Evolutionary conservation across 2,329 filamentous ascomycete species (phyloP).

Genomic region (Pseudocercospora fijiensis): DNA sequence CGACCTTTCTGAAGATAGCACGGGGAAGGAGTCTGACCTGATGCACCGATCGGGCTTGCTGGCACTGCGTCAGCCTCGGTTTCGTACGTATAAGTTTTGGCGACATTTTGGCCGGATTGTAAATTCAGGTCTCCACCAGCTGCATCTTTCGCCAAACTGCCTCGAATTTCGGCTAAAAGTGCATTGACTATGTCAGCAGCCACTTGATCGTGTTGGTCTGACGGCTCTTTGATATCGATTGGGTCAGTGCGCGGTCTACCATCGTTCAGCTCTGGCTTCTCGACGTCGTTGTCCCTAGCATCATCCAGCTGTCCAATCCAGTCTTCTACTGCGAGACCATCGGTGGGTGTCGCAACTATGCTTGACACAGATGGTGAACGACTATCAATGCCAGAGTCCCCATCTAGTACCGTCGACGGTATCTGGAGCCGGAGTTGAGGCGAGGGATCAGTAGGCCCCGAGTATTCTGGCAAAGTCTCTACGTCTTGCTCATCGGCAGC

Average conservation of each 20-base stretch:
- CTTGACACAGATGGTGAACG: constrained; percentile 7
- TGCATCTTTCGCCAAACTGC: background rate
- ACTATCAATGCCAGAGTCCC: background rate
- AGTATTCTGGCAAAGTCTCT: constrained; percentile 13
- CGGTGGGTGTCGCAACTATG: constrained; percentile 10
- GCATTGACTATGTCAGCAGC: background rate
- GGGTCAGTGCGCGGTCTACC: no score
- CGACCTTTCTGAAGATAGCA: background rate
- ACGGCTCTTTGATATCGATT: background rate
- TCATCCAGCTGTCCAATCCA: background rate
- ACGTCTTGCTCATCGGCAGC: background rate
- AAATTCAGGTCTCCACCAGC: no score
- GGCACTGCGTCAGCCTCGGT: constrained; percentile 25
- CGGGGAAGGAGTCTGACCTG: background rate
- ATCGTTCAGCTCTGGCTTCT: background rate
- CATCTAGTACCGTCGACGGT: no score
- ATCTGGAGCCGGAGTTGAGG: no score
- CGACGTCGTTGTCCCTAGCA: background rate
- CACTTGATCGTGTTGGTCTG: background rate
- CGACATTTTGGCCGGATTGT: background rate
- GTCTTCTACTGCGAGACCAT: constrained; percentile 1
- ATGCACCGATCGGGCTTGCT: constrained; percentile 11
- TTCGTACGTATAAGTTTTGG: constrained; percentile 16
- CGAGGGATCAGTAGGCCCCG: background rate
- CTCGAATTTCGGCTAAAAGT: background rate